Percentiles rank a stretch among this genome's conserved stretches.
Evolutionary conservation across 305 asterid genomes (phyloP).

Genomic region (Plantago coronopus): DNA sequence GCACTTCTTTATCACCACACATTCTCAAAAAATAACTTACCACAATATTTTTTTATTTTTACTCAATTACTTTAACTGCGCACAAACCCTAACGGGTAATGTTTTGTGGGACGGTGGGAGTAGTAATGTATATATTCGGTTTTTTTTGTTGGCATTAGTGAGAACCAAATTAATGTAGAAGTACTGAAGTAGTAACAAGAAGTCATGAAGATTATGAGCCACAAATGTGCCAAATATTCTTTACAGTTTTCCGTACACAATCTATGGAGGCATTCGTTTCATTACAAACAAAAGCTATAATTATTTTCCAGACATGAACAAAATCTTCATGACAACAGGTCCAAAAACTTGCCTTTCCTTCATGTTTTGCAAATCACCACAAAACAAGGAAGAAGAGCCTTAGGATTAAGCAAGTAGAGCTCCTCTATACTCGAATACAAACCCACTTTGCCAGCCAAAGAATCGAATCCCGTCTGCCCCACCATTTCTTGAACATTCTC

Average conservation of each 20-base stretch:
- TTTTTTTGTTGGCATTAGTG: too few species aligned
- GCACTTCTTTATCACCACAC: too few species aligned
- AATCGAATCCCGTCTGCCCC: conserved; percentile 71
- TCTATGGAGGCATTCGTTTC: neutral
- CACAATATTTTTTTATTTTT: too few species aligned
- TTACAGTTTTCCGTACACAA: neutral
- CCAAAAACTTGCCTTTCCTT: conserved; percentile 14
- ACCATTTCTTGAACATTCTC: conserved; percentile 75
- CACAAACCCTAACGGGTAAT: too few species aligned
- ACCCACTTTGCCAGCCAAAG: conserved; percentile 84
- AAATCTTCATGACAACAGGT: neutral
- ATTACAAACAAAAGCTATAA: conserved; percentile 7
- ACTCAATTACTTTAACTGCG: too few species aligned
- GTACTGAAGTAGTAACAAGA: conserved; percentile 8
- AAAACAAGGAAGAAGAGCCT: conserved; percentile 83
- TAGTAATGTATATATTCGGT: too few species aligned
- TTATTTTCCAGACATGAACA: neutral
- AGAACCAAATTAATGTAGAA: too few species aligned
- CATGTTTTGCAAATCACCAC: conserved; percentile 75
- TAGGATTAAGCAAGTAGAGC: conserved; percentile 75
- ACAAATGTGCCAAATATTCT: conserved; percentile 10
- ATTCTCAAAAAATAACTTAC: too few species aligned
- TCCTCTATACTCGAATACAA: conserved; percentile 82
- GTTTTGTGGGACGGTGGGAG: too few species aligned
- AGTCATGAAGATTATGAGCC: conserved; percentile 4